These are phyloP conservation scores for Quercus berberidifolia DNA, from an alignment of 306 rosid genomes.

Conservation along the genomic window DNA sequence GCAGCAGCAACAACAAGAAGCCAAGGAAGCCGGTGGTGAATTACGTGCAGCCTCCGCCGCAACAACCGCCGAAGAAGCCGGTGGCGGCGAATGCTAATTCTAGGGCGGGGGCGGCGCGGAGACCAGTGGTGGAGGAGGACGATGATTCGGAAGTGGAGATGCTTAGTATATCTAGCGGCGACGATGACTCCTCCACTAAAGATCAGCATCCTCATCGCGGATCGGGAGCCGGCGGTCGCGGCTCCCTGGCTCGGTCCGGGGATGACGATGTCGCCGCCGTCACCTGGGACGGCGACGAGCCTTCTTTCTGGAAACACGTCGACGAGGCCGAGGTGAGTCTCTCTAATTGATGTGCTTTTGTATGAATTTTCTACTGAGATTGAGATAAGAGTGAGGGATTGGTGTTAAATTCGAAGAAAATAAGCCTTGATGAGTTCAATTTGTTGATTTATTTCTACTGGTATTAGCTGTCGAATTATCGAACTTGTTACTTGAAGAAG, in stretches of 20 bases:
- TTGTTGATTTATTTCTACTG: background rate
- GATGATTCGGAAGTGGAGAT: constrained; percentile 96
- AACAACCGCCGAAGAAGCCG: constrained; percentile 31
- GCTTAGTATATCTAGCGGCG: constrained; percentile 99
- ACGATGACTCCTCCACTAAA: constrained; percentile 55
- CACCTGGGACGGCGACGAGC: constrained; percentile 93
- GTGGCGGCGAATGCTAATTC: background rate
- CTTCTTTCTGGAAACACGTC: constrained; percentile 82
- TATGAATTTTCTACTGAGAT: background rate
- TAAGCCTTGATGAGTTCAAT: background rate
- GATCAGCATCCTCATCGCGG: constrained; percentile 24
- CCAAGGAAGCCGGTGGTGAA: constrained; percentile 83
- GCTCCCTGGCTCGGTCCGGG: constrained; percentile 32
- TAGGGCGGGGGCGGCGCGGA: constrained; percentile 25
- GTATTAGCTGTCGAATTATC: background rate
- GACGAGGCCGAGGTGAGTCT: constrained; percentile 46
- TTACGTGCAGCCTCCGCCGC: constrained; percentile 74
- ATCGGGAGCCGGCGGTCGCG: background rate
- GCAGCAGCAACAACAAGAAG: constrained; percentile 16
- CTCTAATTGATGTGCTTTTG: background rate
- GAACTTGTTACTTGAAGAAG: background rate
- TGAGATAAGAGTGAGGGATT: background rate
- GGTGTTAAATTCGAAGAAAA: background rate
- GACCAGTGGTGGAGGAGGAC: constrained; percentile 56
- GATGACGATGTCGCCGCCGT: constrained; percentile 63